phyloP scores from a whole-genome alignment of 768 basidiomycete species.

The Leucogyrophana mollusca region DNA sequence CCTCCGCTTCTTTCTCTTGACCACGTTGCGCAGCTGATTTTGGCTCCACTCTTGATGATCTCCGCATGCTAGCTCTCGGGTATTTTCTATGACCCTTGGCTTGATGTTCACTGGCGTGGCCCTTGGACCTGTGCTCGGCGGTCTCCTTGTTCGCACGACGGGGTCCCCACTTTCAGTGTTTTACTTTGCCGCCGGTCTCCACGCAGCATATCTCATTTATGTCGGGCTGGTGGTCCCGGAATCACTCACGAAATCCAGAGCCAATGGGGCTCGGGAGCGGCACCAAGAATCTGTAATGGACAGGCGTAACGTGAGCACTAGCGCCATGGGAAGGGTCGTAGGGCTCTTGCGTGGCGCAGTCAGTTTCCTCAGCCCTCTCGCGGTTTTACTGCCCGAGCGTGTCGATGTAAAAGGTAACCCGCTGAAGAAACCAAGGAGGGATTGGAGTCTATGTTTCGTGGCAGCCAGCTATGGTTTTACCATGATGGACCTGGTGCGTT shows the following conservation, averaged over 20 bases:
- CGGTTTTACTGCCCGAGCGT: slow-evolving; percentile 53
- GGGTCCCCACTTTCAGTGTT: slow-evolving; percentile 63
- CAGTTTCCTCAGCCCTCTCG: slow-evolving; percentile 70
- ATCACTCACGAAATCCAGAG: slow-evolving; percentile 58
- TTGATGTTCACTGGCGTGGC: slow-evolving; percentile 74
- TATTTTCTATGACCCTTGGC: slow-evolving; percentile 66
- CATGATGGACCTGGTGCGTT: slow-evolving; percentile 45
- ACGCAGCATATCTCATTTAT: slow-evolving; percentile 47
- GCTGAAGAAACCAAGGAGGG: slow-evolving; percentile 40
- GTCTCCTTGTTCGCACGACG: slow-evolving; percentile 58
- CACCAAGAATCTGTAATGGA: neutral
- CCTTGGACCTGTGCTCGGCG: slow-evolving; percentile 73
- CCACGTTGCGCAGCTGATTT: too few relatives aligned
- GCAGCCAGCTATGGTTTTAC: slow-evolving; percentile 50
- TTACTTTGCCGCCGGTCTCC: slow-evolving; percentile 56
- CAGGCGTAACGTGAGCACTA: slow-evolving; percentile 4
- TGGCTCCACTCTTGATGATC: too few relatives aligned
- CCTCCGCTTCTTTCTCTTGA: neutral
- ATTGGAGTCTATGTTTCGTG: slow-evolving; percentile 67
- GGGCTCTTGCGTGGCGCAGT: slow-evolving; percentile 47
- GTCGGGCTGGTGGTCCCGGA: slow-evolving; percentile 72
- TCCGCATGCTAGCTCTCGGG: slow-evolving; percentile 46
- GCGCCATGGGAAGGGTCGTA: slow-evolving; percentile 15
- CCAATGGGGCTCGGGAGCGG: slow-evolving; percentile 23
- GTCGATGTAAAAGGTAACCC: slow-evolving; percentile 31